Evolutionary conservation across 2,329 filamentous ascomycete species (phyloP).

Genomic region (Sporothrix pseudoabietina): DNA sequence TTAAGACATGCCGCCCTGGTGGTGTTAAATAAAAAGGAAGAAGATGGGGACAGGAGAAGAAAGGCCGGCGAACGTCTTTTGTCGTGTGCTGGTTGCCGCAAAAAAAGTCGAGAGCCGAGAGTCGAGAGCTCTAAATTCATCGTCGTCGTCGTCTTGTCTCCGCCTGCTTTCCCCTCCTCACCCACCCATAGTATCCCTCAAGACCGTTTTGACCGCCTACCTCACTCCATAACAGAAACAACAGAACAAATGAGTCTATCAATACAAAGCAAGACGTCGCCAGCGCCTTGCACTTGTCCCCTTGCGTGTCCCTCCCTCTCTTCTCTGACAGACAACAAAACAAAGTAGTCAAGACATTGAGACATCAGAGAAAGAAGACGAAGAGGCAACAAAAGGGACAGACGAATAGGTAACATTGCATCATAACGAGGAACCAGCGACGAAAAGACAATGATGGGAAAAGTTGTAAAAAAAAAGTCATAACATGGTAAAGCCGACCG

Average conservation of each 20-base stretch:
- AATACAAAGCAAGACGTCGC: conserved; percentile 40
- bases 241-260: conserved; percentile 39
- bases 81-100: conserved; percentile 2
- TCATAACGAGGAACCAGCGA: conserved; percentile 10
- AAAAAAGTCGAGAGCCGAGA: not conserved
- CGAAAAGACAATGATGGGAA: not conserved
- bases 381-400: not conserved
- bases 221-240: conserved; percentile 24
- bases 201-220: conserved; percentile 20
- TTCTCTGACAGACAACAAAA: conserved; percentile 10
- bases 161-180: not conserved
- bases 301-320: not conserved
- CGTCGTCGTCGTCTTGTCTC: not conserved
- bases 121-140: not conserved
- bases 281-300: conserved; percentile 30
- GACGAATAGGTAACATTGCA: not conserved
- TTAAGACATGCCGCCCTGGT: not conserved
- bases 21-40: not conserved
- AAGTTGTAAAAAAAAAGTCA: not conserved
- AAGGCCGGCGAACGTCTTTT: not conserved
- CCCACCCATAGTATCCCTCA: conserved; percentile 11
- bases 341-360: not conserved
- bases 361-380: not conserved
- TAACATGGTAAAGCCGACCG: not conserved
- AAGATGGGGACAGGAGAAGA: too few species aligned